These are phyloP conservation scores for Hypoxylon sp. DNA, from an alignment of 2,329 filamentous ascomycete genomes.

Conservation along the genomic window DNA sequence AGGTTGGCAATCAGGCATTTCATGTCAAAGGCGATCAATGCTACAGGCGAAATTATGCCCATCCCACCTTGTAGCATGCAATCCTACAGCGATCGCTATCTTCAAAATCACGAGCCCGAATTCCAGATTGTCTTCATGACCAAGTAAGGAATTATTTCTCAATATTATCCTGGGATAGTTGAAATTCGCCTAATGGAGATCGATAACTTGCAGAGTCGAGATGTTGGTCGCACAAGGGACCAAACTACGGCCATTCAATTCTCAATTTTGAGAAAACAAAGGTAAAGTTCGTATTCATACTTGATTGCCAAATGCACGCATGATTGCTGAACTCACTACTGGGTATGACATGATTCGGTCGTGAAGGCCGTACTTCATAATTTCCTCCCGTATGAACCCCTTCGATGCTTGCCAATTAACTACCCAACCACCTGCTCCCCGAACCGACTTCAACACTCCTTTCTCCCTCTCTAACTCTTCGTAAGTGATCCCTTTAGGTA, in stretches of 20 bases:
- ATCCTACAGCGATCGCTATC: too few species aligned
- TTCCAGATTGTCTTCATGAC: not conserved
- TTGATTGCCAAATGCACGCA: slow-evolving; percentile 59
- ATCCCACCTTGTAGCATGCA: too few species aligned
- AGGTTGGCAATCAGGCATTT: not conserved
- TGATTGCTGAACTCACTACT: slow-evolving; percentile 66
- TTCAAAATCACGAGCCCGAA: not conserved
- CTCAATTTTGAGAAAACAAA: not conserved
- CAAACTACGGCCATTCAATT: not conserved
- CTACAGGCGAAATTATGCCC: not conserved
- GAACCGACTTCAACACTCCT: slow-evolving; percentile 53
- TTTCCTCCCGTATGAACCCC: slow-evolving; percentile 68
- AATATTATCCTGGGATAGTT: not conserved
- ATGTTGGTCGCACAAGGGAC: not conserved
- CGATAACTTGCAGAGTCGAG: not conserved
- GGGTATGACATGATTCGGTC: slow-evolving; percentile 72
- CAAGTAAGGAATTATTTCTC: not conserved
- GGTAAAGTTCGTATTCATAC: not conserved
- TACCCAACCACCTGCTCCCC: slow-evolving; percentile 65
- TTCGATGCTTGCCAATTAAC: slow-evolving; percentile 63
- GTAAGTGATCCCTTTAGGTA: slow-evolving; percentile 55
- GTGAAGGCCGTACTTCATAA: slow-evolving; percentile 69
- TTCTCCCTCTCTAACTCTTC: slow-evolving; percentile 65
- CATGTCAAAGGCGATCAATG: not conserved
- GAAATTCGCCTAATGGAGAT: not conserved